These are phyloP conservation scores for Backusella luteola DNA, from an alignment of 192 early-diverging fungal genomes.

Conservation along the genomic window DNA sequence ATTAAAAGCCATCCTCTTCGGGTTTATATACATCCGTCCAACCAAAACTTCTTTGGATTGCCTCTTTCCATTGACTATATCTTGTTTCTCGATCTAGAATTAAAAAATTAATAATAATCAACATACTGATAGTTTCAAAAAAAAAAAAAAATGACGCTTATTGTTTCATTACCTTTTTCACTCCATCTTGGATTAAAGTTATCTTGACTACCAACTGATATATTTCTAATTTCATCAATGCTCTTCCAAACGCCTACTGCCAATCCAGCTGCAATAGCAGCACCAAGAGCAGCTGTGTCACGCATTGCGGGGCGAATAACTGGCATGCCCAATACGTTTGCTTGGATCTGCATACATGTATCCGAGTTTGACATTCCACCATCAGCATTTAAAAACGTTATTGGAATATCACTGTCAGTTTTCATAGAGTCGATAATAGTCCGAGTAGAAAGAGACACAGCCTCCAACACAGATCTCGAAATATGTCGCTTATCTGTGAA, in stretches of 20 bases:
- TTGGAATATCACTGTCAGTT: slow-evolving; percentile 60
- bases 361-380: slow-evolving; percentile 93
- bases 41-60: slow-evolving; percentile 23
- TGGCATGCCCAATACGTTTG: slow-evolving; percentile 76
- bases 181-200: not conserved
- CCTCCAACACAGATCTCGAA: slow-evolving; percentile 83
- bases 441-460: slow-evolving; percentile 83
- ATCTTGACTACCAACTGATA: slow-evolving; percentile 8
- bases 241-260: slow-evolving; percentile 25
- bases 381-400: slow-evolving; percentile 81
- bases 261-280: slow-evolving; percentile 58
- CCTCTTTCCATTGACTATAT: slow-evolving; percentile 20
- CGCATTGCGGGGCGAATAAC: slow-evolving; percentile 80
- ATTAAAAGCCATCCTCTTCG: not conserved
- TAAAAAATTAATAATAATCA: not conserved
- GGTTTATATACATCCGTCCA: slow-evolving; percentile 19
- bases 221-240: not conserved
- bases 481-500: slow-evolving; percentile 85
- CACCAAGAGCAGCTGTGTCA: slow-evolving; percentile 91
- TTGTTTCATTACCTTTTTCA: slow-evolving; percentile 3
- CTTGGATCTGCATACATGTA: slow-evolving; percentile 88
- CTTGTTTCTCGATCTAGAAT: slow-evolving; percentile 50
- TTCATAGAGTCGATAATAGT: slow-evolving; percentile 93
- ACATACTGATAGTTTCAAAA: not conserved
- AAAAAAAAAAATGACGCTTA: slow-evolving; percentile 6